phyloP scores from a whole-genome alignment of 768 basidiomycete species.

The Amanita brunnescens region DNA sequence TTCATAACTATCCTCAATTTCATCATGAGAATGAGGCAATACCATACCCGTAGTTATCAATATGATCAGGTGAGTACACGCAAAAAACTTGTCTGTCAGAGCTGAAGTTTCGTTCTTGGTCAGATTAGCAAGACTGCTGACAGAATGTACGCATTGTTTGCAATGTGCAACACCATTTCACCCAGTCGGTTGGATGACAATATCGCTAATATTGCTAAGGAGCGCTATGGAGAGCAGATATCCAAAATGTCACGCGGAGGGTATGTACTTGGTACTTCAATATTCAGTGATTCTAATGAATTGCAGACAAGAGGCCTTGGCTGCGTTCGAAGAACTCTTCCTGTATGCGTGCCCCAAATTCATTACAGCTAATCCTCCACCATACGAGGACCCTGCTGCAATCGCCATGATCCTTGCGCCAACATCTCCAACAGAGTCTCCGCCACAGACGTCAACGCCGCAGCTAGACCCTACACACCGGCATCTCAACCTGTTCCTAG shows the following conservation, averaged over 20 bases:
- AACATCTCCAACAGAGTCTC: conserved; percentile 26
- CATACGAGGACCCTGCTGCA: conserved; percentile 71
- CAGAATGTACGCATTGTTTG: conserved; percentile 94
- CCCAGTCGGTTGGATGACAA: conserved; percentile 92
- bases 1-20: conserved; percentile 92
- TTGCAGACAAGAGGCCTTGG: conserved; percentile 57
- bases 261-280: conserved; percentile 21
- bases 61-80: conserved; percentile 70
- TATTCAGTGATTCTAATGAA: conserved; percentile 1
- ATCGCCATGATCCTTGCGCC: conserved; percentile 42
- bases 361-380: conserved; percentile 89
- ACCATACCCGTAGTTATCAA: conserved; percentile 93
- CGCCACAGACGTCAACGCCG: conserved; percentile 20
- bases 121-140: conserved; percentile 97
- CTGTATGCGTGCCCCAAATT: conserved; percentile 94
- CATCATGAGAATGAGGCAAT: conserved; percentile 92
- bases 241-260: conserved; percentile 77
- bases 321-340: conserved; percentile 89
- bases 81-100: not conserved
- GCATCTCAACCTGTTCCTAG: conserved; percentile 77
- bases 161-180: conserved; percentile 87
- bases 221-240: conserved; percentile 89
- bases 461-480: conserved; percentile 70
- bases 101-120: not conserved
- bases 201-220: conserved; percentile 87